Evolutionary conservation across 495 filamentous ascomycete species (phyloP).

Genomic region (Xylaria sp.): DNA sequence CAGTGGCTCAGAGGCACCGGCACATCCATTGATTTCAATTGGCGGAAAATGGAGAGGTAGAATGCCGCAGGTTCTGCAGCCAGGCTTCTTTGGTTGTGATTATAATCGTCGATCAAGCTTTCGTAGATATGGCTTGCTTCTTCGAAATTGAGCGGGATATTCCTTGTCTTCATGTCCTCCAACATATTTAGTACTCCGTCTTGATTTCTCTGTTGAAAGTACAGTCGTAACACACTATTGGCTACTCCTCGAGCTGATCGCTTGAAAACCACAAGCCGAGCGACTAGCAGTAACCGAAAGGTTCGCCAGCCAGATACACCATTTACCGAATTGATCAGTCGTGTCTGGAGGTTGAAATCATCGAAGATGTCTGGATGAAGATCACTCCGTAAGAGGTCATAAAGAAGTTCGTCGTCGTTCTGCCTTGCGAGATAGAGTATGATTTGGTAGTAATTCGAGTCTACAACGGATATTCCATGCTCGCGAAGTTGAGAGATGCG

Average conservation of each 20-base stretch:
- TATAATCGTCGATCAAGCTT: constrained; percentile 32
- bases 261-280: constrained; percentile 34
- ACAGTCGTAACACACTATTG: constrained; percentile 35
- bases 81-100: constrained; percentile 24
- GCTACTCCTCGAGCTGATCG: constrained; percentile 30
- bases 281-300: constrained; percentile 40
- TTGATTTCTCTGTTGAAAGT: constrained; percentile 31
- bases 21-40: constrained; percentile 39
- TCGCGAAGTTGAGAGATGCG: constrained; percentile 64
- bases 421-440: constrained; percentile 64
- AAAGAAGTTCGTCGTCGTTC: constrained; percentile 62
- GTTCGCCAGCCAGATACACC: constrained; percentile 39
- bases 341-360: constrained; percentile 64
- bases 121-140: constrained; percentile 34
- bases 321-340: constrained; percentile 34
- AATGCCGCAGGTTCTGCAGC: constrained; percentile 29
- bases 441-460: constrained; percentile 65
- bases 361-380: constrained; percentile 79
- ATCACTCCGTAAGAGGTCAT: constrained; percentile 68
- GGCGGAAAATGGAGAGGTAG: constrained; percentile 37
- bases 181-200: constrained; percentile 37
- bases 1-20: constrained; percentile 37
- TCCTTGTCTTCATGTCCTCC: constrained; percentile 40
- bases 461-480: constrained; percentile 63
- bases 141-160: constrained; percentile 31